Evolutionary conservation across 2,329 filamentous ascomycete genomes (phyloP), one percentile per base, ranked within the genome.

Genomic region (Diaporthe australafricana): DNA sequence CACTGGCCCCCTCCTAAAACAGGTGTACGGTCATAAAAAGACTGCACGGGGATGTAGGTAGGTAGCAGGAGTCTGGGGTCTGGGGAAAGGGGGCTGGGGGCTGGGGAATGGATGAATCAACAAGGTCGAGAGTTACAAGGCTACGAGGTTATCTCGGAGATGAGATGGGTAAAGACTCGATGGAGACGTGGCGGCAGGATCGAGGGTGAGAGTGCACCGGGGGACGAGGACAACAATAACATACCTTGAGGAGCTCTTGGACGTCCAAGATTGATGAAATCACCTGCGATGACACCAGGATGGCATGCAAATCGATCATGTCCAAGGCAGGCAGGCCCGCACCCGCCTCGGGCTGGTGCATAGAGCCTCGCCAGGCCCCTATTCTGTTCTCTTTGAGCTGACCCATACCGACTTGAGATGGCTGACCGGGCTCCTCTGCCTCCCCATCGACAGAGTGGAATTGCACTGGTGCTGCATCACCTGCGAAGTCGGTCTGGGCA

Each of bases 271-370:
- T 92, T 20, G 93, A 95, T 5, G 93, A 95, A 53, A 96, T 91
- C 53, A 95, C 89, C 78, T 95, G 93, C 12, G 92, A 94, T 3
- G 92, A 94, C 76, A 93, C 91, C 17, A 96, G 84, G 72, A 96
- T 95, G 30, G 92, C 92, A 52, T 93, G 91, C 73, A 95, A 81
- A 80, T 95, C 93, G 78, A 96, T 91, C 91, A 96, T 95, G 82
- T 96, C 93, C 68, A 96, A 87, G 35, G 92, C 91, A 50, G 92
- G 92, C 72, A 95, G 85, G 14, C 91, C 91, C 45, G 85, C 89
- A 3, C 88, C 88, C 25, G 88, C 84, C 74, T 90, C 89, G 7
- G 87, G 81, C 71, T 88, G 86, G 57, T 87, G 83, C 82, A 89
- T 90, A 14, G 88, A 87, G 20, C 88, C 88, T 75, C 89, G 85